A percentile compares a stretch with the other conserved stretches of the same genome.
phyloP scores from a whole-genome alignment of 305 asterid species.

The Fraxinus nigra region DNA sequence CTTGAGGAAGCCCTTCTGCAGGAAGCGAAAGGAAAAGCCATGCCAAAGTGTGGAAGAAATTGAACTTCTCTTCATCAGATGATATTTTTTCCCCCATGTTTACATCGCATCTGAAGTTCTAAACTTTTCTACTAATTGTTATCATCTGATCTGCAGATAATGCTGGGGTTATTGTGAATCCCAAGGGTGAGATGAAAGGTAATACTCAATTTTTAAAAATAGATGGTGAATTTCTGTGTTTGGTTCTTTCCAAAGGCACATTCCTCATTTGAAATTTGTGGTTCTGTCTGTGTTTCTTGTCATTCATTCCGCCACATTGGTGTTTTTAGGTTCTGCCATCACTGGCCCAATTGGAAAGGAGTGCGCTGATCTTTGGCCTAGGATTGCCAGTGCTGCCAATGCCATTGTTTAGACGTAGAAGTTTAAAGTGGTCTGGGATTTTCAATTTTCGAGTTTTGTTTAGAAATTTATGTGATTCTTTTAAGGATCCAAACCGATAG shows the following conservation, averaged over 20 bases:
- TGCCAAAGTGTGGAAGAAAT: background rate
- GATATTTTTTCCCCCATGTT: background rate
- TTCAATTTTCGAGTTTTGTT: constrained; percentile 14
- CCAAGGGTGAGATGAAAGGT: constrained; percentile 76
- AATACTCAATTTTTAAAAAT: constrained; percentile 2
- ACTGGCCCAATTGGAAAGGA: constrained; percentile 69
- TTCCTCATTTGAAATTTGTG: background rate
- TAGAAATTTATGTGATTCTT: background rate
- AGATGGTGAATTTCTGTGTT: background rate
- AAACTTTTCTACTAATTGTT: background rate
- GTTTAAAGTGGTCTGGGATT: background rate
- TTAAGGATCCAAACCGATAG: background rate
- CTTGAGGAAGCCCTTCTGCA: background rate
- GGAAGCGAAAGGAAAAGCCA: background rate
- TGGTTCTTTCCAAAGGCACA: background rate
- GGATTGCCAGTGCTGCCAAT: constrained; percentile 66
- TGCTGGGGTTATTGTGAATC: constrained; percentile 72
- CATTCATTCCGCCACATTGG: background rate
- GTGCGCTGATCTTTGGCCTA: constrained; percentile 69
- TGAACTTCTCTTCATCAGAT: background rate
- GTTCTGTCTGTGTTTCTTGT: background rate
- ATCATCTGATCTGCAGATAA: constrained; percentile 37
- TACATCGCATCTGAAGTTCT: background rate
- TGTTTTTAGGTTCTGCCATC: constrained; percentile 50
- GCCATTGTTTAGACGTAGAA: constrained; percentile 46